Evolutionary conservation across 164 flowering plant genomes (phyloP), one percentile per base, ranked within the genome.

Genomic region (Hamamelis virginiana): DNA sequence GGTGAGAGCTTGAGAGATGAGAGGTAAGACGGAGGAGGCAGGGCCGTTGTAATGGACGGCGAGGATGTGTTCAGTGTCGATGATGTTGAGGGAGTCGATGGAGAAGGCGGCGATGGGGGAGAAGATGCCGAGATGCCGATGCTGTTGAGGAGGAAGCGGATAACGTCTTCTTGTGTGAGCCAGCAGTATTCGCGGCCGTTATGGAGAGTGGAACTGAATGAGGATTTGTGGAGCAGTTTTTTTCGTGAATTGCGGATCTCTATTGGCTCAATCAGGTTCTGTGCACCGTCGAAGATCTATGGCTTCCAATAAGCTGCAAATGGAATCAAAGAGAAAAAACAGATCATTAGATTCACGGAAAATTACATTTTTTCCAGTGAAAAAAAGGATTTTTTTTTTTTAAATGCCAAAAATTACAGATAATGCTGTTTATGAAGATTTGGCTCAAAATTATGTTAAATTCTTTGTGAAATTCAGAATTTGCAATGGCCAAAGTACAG

Each of bases 211-310:
- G 75, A 64, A 28, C 74, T 63, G 46, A 69, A 66, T 11, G 77
- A 55, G 8, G 76, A 51, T 43, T 78, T 78, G 19, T 64, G 64
- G n/a, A 64, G 71, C 12, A 72, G 78, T 68, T 74, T 85, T 56
- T 76, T 84, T 41, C 83, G 78, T 15, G 78, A 57, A 59, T 46
- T 33, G 22, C 63, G 68, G 59, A 43, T 74, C 48, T 74, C 70
- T 0, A 89, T 76, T 0, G 95, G 98, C 43, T 91, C 85, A 6
- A 94, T 80, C 5, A 94, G 78, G 70, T 90, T 89, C 72, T 91
- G 96, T 6, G 91, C 84, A 0, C 97, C 98, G 55, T 85, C 88
- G 5, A 87, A 69, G 11, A 91, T 88, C 97, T 14, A 94, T 86
- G 3, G 89, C 98, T 60, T 94, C 94, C 71, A 82, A 16, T 58